phyloP scores from a whole-genome alignment of 73 alveolate genomes.

The Symbiodinium pilosum region DNA sequence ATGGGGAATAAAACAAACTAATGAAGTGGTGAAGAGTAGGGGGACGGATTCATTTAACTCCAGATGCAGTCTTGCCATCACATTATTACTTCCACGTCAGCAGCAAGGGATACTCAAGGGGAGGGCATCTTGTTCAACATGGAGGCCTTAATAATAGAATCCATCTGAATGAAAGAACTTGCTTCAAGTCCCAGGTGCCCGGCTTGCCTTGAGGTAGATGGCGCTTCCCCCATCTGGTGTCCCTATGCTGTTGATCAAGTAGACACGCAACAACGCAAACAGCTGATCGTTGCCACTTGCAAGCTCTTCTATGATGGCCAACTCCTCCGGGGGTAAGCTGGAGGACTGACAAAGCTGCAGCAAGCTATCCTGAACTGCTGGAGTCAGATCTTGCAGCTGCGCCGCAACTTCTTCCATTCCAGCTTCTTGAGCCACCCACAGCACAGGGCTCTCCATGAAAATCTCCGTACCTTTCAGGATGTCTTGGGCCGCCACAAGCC shows the following conservation, averaged over 20 bases:
- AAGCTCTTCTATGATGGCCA: not conserved
- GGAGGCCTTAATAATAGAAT: too few relatives aligned
- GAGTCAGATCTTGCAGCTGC: not conserved
- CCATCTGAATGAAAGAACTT: too few relatives aligned
- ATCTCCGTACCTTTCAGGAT: not conserved
- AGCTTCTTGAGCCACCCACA: not conserved
- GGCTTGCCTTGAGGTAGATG: slow-evolving; percentile 1
- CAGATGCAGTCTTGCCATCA: too few relatives aligned
- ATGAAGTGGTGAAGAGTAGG: too few relatives aligned
- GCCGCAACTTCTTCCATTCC: not conserved
- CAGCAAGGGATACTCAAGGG: too few relatives aligned
- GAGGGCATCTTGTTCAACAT: too few relatives aligned
- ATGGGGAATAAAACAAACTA: too few relatives aligned
- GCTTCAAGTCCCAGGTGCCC: too few relatives aligned
- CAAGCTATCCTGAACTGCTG: not conserved
- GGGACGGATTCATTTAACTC: too few relatives aligned
- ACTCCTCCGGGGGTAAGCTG: not conserved
- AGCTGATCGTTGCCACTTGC: not conserved
- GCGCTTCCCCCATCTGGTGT: not conserved
- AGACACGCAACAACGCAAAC: not conserved
- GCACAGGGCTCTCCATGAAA: not conserved
- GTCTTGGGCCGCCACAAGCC: not conserved
- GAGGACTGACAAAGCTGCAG: slow-evolving; percentile 4
- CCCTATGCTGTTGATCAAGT: not conserved
- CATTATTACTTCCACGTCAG: too few relatives aligned